A percentile compares a stretch with the other conserved stretches of the same genome.
These are phyloP conservation scores for Aspergillus versicolor DNA, from an alignment of 2,329 filamentous ascomycete species.

Conservation along the genomic window DNA sequence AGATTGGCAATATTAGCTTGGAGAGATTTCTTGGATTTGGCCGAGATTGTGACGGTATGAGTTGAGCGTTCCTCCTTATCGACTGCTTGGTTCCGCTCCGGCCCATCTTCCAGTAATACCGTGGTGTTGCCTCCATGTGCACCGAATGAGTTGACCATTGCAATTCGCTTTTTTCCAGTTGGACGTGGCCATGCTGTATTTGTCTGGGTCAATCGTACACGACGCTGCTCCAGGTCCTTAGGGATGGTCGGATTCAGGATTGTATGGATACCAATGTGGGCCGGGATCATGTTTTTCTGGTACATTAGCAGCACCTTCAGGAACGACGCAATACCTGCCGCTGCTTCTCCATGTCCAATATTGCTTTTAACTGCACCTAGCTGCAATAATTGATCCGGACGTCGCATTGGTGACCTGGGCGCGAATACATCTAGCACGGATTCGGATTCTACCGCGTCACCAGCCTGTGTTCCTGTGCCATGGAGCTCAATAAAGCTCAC, in stretches of 20 bases:
- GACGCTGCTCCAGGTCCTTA: conserved; percentile 26
- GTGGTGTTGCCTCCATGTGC: conserved; percentile 70
- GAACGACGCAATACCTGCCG: conserved; percentile 40
- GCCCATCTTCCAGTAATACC: conserved; percentile 60
- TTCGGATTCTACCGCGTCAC: conserved; percentile 38
- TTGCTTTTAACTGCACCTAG: conserved; percentile 30
- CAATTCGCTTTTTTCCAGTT: conserved; percentile 27
- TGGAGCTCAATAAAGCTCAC: conserved; percentile 43
- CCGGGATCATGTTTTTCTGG: conserved; percentile 62
- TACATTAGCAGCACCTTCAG: conserved; percentile 66
- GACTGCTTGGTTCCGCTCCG: conserved; percentile 47
- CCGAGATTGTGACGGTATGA: conserved; percentile 57
- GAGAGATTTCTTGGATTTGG: conserved; percentile 50
- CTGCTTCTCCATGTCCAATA: conserved; percentile 33
- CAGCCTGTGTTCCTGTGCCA: conserved; percentile 44
- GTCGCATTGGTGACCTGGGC: conserved; percentile 20
- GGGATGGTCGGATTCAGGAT: conserved; percentile 34
- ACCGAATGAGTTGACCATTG: conserved; percentile 64
- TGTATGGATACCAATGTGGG: conserved; percentile 67
- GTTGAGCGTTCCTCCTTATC: conserved; percentile 46
- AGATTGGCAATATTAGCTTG: conserved; percentile 56
- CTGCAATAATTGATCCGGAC: conserved; percentile 12
- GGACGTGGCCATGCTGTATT: conserved; percentile 28
- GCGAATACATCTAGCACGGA: conserved; percentile 39
- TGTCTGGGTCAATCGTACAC: conserved; percentile 43